phyloP scores from a whole-genome alignment of 2,329 filamentous ascomycete genomes.

The Teratosphaeria gauchensis region DNA sequence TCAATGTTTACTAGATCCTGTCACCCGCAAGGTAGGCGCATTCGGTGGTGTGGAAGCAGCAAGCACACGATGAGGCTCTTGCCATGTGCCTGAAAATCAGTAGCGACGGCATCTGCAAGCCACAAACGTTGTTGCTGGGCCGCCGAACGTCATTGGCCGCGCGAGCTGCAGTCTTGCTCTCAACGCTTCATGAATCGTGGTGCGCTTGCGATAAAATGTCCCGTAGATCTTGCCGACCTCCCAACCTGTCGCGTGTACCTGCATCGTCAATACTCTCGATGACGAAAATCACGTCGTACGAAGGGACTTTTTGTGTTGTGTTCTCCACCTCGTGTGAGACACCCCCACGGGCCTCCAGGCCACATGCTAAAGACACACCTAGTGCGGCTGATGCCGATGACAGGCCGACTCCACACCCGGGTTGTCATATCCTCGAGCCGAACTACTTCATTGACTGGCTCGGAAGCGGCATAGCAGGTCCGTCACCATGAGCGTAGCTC shows the following conservation, averaged over 20 bases:
- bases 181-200: not conserved
- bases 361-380: too few relatives aligned
- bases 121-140: not conserved
- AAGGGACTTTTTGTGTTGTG: too few relatives aligned
- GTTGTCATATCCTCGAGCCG: too few relatives aligned
- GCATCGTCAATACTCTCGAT: slow-evolving; percentile 10
- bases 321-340: too few relatives aligned
- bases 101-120: not conserved
- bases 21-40: not conserved
- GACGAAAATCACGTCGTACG: too few relatives aligned
- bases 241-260: not conserved
- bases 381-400: too few relatives aligned
- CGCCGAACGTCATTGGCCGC: not conserved
- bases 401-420: too few relatives aligned
- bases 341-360: too few relatives aligned
- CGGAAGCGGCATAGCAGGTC: too few relatives aligned
- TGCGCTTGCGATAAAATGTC: not conserved
- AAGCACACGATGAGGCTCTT: not conserved
- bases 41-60: not conserved
- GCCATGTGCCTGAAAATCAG: not conserved
- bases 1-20: not conserved
- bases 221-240: not conserved
- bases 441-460: too few relatives aligned
- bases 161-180: not conserved
- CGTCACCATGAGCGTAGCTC: too few relatives aligned